Percentiles rank a stretch among this genome's conserved stretches.
Evolutionary conservation across 345 rosid species (phyloP).

Genomic region (Camelina hispida): DNA sequence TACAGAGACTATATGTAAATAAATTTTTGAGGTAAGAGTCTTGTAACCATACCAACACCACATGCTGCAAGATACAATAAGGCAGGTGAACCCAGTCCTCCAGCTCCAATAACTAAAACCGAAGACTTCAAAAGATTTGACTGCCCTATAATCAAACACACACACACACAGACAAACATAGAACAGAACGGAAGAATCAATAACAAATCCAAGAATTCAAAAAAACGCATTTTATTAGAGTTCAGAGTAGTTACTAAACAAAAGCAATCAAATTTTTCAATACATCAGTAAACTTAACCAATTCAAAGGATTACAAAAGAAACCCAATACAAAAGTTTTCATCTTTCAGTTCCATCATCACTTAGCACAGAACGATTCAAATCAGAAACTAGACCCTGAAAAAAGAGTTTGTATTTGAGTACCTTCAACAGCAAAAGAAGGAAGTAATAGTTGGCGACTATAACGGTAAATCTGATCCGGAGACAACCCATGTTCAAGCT

Average conservation of each 20-base stretch:
- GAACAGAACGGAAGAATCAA: background rate
- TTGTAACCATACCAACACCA: slow-evolving; percentile 69
- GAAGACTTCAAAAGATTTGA: slow-evolving; percentile 81
- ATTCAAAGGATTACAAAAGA: slow-evolving; percentile 2
- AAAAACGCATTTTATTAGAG: background rate
- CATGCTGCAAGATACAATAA: slow-evolving; percentile 87
- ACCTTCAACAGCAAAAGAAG: slow-evolving; percentile 92
- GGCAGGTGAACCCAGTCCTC: slow-evolving; percentile 95
- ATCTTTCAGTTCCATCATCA: slow-evolving; percentile 23
- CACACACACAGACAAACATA: background rate
- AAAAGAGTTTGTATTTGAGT: background rate
- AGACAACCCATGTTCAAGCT: slow-evolving; percentile 56
- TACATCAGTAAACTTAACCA: background rate
- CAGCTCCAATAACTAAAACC: slow-evolving; percentile 88
- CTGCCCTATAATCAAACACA: slow-evolving; percentile 57
- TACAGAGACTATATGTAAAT: background rate
- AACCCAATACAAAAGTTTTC: slow-evolving; percentile 10
- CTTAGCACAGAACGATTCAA: background rate
- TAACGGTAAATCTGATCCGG: slow-evolving; percentile 81
- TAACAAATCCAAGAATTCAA: background rate
- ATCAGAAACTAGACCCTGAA: background rate
- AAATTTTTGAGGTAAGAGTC: slow-evolving; percentile 18
- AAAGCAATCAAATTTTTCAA: background rate
- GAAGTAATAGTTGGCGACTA: slow-evolving; percentile 93
- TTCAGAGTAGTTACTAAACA: background rate